These are phyloP conservation scores for Ailanthus altissimus DNA, from an alignment of 345 rosid genomes.

Conservation along the genomic window DNA sequence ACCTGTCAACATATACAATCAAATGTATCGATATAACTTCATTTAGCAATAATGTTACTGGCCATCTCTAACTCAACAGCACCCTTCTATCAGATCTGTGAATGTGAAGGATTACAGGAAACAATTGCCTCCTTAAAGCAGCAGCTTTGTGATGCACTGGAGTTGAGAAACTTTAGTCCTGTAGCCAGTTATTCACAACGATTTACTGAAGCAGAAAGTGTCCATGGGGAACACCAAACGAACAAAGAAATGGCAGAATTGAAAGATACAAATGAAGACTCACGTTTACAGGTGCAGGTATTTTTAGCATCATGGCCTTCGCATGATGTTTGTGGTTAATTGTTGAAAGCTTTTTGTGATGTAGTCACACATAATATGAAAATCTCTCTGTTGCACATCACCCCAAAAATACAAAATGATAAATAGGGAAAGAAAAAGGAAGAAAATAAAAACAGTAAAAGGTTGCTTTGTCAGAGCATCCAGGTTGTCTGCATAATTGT, in stretches of 20 bases:
- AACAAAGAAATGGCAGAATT: conserved; percentile 36
- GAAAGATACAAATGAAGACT: conserved; percentile 37
- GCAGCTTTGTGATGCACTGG: conserved; percentile 66
- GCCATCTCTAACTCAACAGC: conserved; percentile 28
- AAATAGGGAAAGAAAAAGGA: not conserved
- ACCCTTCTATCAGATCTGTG: conserved; percentile 55
- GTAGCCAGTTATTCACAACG: conserved; percentile 42
- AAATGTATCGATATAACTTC: not conserved
- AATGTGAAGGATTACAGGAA: conserved; percentile 73
- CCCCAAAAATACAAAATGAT: not conserved
- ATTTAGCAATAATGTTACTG: not conserved
- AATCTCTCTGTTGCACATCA: not conserved
- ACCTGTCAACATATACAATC: not conserved
- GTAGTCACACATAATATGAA: not conserved
- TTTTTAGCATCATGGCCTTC: conserved; percentile 18
- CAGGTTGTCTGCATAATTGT: not conserved
- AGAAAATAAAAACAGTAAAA: not conserved
- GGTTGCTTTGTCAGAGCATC: not conserved
- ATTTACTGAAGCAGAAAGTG: conserved; percentile 37
- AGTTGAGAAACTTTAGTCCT: conserved; percentile 40
- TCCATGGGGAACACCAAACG: conserved; percentile 29
- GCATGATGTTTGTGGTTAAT: conserved; percentile 11
- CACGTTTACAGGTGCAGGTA: conserved; percentile 54
- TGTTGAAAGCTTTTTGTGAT: conserved; percentile 6
- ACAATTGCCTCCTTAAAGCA: conserved; percentile 65